These are phyloP conservation scores for Fraxinus greggii DNA, from an alignment of 305 asterid species.

Conservation along the genomic window DNA sequence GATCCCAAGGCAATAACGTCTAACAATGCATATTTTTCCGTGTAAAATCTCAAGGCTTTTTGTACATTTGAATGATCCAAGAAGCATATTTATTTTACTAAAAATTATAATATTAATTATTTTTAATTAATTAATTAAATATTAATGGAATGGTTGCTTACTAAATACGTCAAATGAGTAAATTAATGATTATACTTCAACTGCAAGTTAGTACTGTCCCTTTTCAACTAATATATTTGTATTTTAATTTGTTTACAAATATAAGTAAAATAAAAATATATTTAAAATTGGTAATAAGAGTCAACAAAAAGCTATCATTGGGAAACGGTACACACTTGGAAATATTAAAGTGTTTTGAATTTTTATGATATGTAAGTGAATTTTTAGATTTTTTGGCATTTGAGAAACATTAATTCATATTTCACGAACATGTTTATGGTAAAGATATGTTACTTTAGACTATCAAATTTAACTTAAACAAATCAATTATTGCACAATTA, in stretches of 20 bases:
- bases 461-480: too few species aligned
- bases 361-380: too few species aligned
- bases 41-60: not conserved
- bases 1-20: constrained; percentile 35
- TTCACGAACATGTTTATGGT: not conserved
- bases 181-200: not conserved
- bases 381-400: not conserved
- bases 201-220: not conserved
- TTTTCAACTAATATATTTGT: not conserved
- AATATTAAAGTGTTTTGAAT: not conserved
- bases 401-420: not conserved
- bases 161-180: constrained; percentile 9
- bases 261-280: not conserved
- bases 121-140: too few species aligned
- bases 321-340: not conserved
- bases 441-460: not conserved
- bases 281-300: not conserved
- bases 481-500: not conserved
- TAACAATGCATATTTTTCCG: not conserved
- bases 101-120: not conserved
- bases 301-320: not conserved
- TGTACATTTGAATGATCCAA: constrained; percentile 38
- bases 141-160: constrained; percentile 22
- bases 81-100: constrained; percentile 17
- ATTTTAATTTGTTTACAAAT: not conserved